Conservation (phyloP, 1,139 yeast species). For the Wickerhamiella infanticola region DNA sequence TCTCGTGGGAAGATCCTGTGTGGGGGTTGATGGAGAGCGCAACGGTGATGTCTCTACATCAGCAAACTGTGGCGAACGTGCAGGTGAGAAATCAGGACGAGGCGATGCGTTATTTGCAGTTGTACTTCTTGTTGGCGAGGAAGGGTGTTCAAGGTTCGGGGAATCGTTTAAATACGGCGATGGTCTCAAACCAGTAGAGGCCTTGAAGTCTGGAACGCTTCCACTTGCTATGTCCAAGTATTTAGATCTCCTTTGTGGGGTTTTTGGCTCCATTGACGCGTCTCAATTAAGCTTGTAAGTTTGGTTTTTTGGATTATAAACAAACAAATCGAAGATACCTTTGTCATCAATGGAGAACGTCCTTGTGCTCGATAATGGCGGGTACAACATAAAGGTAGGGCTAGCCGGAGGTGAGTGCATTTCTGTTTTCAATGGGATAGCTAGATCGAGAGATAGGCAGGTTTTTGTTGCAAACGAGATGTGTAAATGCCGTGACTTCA, state of each 20-base stretch:
- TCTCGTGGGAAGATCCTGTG: background rate
- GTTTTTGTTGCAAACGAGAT: conserved; percentile 62
- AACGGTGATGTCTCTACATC: background rate
- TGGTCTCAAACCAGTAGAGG: too few species aligned
- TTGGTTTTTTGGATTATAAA: too few species aligned
- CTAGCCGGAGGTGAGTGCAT: conserved; percentile 24
- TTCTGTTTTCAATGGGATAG: conserved; percentile 51
- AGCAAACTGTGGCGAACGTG: background rate
- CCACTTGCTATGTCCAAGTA: too few species aligned
- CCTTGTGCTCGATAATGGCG: conserved; percentile 69
- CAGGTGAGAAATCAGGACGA: background rate
- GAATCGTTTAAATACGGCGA: background rate
- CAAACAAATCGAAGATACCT: too few species aligned
- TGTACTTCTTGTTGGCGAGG: background rate
- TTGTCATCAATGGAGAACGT: conserved; percentile 3
- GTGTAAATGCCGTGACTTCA: conserved; percentile 48
- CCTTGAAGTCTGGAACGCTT: too few species aligned
- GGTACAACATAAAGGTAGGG: conserved; percentile 71
- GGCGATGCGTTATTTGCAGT: background rate
- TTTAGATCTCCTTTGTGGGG: too few species aligned
- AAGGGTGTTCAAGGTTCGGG: background rate
- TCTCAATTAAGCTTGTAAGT: too few species aligned
- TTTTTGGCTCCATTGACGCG: too few species aligned
- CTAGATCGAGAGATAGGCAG: conserved; percentile 62
- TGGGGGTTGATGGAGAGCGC: background rate